A percentile compares a stretch with the other conserved stretches of the same genome.
Evolutionary conservation across 768 basidiomycete genomes (phyloP).

Genomic region (Leccinum subgranulosum): DNA sequence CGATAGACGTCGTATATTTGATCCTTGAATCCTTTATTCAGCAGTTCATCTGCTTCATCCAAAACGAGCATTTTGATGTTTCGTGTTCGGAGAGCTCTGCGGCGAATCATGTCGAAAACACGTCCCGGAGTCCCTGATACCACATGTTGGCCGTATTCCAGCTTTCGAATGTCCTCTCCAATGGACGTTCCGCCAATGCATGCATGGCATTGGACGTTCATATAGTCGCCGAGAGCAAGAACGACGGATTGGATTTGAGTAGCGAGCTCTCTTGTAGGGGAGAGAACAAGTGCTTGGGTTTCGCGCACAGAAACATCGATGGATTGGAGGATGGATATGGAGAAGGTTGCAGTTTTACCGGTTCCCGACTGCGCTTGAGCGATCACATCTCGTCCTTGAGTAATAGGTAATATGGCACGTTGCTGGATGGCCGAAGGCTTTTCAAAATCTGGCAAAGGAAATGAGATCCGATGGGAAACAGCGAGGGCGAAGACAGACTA

Average conservation of each 20-base stretch:
- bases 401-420: slow-evolving; percentile 95
- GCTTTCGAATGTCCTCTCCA: slow-evolving; percentile 95
- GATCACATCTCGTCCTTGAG: slow-evolving; percentile 94
- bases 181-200: slow-evolving; percentile 98
- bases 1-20: slow-evolving; percentile 99
- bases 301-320: slow-evolving; percentile 95
- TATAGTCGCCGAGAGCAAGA: slow-evolving; percentile 95
- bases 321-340: slow-evolving; percentile 95
- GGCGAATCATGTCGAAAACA: slow-evolving; percentile 98
- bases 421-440: slow-evolving; percentile 99
- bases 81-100: slow-evolving; percentile 87
- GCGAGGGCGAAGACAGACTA: slow-evolving; percentile 50
- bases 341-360: slow-evolving; percentile 99
- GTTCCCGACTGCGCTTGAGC: slow-evolving; percentile 99
- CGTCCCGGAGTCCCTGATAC: slow-evolving; percentile 97
- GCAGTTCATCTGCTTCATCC: slow-evolving; percentile 93
- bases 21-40: slow-evolving; percentile 99
- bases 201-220: slow-evolving; percentile 98
- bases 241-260: slow-evolving; percentile 99
- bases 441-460: slow-evolving; percentile 70
- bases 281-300: slow-evolving; percentile 94
- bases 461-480: slow-evolving; percentile 4
- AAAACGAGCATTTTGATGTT: slow-evolving; percentile 98
- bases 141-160: slow-evolving; percentile 96
- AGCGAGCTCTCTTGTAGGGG: slow-evolving; percentile 97